Conservation (phyloP, 148 eudicot genomes). For the Camellia japonica region DNA sequence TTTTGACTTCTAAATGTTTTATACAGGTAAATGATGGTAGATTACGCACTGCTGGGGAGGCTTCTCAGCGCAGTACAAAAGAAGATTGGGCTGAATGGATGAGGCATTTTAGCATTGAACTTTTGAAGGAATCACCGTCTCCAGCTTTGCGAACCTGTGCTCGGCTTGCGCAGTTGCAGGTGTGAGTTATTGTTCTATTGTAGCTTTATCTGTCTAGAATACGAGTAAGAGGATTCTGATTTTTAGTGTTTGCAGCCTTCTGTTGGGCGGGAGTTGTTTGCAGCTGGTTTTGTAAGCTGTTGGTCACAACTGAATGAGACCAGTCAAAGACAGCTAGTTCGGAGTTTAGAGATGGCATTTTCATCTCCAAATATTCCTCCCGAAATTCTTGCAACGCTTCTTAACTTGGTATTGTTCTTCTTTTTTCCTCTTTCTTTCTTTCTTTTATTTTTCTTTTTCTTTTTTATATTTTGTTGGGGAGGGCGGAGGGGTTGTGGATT, state of each 20-base stretch:
- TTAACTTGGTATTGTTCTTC: slow-evolving; percentile 68
- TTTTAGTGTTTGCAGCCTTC: slow-evolving; percentile 61
- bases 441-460: background rate
- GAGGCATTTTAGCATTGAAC: slow-evolving; percentile 97
- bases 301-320: slow-evolving; percentile 88
- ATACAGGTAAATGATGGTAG: slow-evolving; percentile 83
- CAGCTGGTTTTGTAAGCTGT: slow-evolving; percentile 99
- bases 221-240: slow-evolving; percentile 19
- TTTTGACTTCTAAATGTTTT: background rate
- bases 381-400: slow-evolving; percentile 93
- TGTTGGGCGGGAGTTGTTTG: slow-evolving; percentile 96
- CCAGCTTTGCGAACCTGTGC: slow-evolving; percentile 98
- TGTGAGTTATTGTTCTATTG: slow-evolving; percentile 21
- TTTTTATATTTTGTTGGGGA: background rate
- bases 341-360: slow-evolving; percentile 92
- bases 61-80: slow-evolving; percentile 98
- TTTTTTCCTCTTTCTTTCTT: background rate
- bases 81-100: slow-evolving; percentile 99
- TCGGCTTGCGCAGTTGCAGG: slow-evolving; percentile 96
- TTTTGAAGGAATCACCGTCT: slow-evolving; percentile 91
- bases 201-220: background rate
- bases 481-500: too few relatives aligned
- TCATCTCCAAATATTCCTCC: slow-evolving; percentile 98
- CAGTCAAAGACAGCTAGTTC: slow-evolving; percentile 79
- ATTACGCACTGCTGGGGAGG: slow-evolving; percentile 91